phyloP scores from a whole-genome alignment of 352 stramenopile species.

The Phytophthora nicotianae region DNA sequence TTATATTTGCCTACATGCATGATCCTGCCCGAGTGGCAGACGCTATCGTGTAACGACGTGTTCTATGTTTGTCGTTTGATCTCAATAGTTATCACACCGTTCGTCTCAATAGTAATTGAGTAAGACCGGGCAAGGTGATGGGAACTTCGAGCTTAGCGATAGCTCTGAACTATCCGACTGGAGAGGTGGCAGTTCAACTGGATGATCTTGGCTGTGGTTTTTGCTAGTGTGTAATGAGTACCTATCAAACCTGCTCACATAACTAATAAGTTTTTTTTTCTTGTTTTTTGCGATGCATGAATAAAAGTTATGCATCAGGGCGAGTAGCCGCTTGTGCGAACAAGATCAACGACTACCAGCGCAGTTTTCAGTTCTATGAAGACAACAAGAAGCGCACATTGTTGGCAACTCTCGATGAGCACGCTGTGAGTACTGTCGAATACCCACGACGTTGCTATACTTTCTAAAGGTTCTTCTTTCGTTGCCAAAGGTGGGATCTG shows the following conservation, averaged over 20 bases:
- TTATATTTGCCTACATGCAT: too few species aligned
- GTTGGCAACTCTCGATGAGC: slow-evolving; percentile 67
- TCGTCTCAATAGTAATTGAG: not conserved
- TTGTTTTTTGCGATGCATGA: not conserved
- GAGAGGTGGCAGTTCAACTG: slow-evolving; percentile 57
- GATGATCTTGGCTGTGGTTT: slow-evolving; percentile 69
- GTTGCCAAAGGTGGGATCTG: slow-evolving; percentile 60
- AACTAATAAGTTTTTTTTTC: not conserved
- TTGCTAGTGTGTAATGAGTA: slow-evolving; percentile 54
- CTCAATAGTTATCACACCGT: not conserved
- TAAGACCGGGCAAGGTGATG: slow-evolving; percentile 2
- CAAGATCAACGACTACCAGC: slow-evolving; percentile 72
- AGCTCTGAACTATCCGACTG: slow-evolving; percentile 46
- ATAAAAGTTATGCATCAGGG: slow-evolving; percentile 58
- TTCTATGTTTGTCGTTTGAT: not conserved
- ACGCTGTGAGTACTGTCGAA: slow-evolving; percentile 46
- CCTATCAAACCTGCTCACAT: not conserved
- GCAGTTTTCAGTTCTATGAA: slow-evolving; percentile 71
- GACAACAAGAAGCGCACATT: slow-evolving; percentile 63
- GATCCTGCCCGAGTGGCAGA: too few species aligned
- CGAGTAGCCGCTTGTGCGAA: slow-evolving; percentile 74
- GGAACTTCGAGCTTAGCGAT: slow-evolving; percentile 4
- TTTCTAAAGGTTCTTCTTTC: not conserved
- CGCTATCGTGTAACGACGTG: too few species aligned
- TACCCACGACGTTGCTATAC: slow-evolving; percentile 2